A percentile compares a stretch with the other conserved stretches of the same genome.
phyloP scores from a whole-genome alignment of 108 stramenopile genomes.

The Schizochytrium sp. region DNA sequence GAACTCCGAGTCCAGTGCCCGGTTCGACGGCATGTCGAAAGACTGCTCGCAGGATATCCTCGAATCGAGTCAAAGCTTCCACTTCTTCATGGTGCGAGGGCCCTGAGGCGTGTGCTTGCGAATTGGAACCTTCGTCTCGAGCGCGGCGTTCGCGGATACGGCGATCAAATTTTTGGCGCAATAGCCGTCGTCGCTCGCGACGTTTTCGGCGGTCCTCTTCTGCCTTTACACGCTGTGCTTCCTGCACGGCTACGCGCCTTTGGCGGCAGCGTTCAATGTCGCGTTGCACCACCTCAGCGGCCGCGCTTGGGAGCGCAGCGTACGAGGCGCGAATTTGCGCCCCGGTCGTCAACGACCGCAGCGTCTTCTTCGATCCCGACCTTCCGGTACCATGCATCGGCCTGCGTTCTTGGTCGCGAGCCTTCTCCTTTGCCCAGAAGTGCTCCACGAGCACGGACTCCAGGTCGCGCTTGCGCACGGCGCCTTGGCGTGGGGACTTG shows the following conservation, averaged over 20 bases:
- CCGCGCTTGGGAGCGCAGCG: not conserved
- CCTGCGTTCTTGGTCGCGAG: not conserved
- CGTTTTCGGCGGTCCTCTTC: not conserved
- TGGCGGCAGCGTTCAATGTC: not conserved
- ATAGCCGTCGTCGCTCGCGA: not conserved
- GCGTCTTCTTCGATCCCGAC: not conserved
- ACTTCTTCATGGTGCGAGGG: not conserved
- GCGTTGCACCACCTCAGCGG: not conserved
- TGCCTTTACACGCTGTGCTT: not conserved
- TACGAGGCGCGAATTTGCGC: not conserved
- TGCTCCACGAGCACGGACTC: not conserved
- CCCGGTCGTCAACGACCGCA: not conserved
- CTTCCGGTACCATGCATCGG: not conserved
- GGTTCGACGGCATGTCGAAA: conserved; percentile 2
- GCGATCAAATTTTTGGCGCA: not conserved
- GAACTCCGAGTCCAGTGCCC: not conserved
- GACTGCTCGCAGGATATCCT: not conserved
- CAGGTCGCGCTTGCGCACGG: not conserved
- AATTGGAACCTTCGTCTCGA: not conserved
- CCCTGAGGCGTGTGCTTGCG: too few species aligned
- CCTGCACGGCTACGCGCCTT: not conserved
- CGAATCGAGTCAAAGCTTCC: not conserved
- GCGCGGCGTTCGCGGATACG: not conserved
- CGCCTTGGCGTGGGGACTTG: not conserved
- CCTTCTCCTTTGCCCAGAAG: not conserved